Evolutionary conservation across 805 yeast genomes (phyloP).

Genomic region (Myxozyma geophila): DNA sequence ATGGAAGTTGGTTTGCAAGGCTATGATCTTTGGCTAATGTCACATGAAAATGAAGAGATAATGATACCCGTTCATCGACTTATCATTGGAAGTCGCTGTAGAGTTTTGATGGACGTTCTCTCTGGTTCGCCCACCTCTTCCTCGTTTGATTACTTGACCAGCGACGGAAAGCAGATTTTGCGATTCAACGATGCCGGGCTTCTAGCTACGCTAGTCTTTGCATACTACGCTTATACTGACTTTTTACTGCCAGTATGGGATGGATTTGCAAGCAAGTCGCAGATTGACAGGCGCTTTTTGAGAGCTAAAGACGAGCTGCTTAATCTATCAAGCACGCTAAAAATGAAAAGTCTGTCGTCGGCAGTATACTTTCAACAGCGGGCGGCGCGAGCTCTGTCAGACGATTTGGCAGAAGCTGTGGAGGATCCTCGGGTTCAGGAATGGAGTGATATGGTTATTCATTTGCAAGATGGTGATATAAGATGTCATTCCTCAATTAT

Average conservation of each 20-base stretch:
- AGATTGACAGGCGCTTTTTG: slow-evolving; percentile 24
- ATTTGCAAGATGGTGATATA: slow-evolving; percentile 53
- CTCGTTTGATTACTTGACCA: not conserved
- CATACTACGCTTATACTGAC: slow-evolving; percentile 59
- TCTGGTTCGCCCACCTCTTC: slow-evolving; percentile 1
- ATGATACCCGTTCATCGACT: slow-evolving; percentile 31
- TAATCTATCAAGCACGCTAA: slow-evolving; percentile 33
- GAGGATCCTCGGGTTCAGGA: slow-evolving; percentile 13
- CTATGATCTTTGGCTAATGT: slow-evolving; percentile 27
- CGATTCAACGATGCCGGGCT: slow-evolving; percentile 18
- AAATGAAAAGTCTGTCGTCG: slow-evolving; percentile 34
- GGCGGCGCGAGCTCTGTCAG: slow-evolving; percentile 15
- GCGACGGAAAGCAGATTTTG: slow-evolving; percentile 7
- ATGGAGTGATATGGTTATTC: slow-evolving; percentile 52
- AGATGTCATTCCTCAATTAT: slow-evolving; percentile 56
- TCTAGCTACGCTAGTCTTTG: slow-evolving; percentile 48
- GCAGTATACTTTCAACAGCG: slow-evolving; percentile 29
- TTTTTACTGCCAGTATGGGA: slow-evolving; percentile 54
- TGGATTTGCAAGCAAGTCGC: slow-evolving; percentile 38
- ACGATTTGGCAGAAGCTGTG: slow-evolving; percentile 23
- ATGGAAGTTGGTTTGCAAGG: slow-evolving; percentile 10
- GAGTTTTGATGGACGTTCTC: slow-evolving; percentile 38
- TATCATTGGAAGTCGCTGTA: slow-evolving; percentile 30
- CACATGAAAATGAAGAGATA: slow-evolving; percentile 33
- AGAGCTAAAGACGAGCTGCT: slow-evolving; percentile 40